phyloP scores from a whole-genome alignment of 306 rosid species.

The Trifolium dubium region DNA sequence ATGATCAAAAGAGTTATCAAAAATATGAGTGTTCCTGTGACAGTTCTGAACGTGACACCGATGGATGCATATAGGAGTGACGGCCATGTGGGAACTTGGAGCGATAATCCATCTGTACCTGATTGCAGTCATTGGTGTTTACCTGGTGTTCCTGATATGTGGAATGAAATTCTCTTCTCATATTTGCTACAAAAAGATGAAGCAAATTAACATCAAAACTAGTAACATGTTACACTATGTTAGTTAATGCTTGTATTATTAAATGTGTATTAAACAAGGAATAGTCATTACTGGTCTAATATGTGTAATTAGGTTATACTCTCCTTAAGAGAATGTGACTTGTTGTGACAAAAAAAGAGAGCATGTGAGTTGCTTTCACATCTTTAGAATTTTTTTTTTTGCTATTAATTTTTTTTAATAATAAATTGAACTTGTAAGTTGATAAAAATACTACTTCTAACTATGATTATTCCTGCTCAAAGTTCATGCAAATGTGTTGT shows the following conservation, averaged over 20 bases:
- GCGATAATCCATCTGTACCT: constrained; percentile 73
- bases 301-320: background rate
- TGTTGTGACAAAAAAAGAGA: background rate
- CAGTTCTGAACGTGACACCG: constrained; percentile 66
- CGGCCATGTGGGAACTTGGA: constrained; percentile 86
- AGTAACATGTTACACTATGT: constrained; percentile 7
- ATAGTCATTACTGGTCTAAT: background rate
- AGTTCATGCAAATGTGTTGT: background rate
- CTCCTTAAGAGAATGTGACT: background rate
- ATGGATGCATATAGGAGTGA: constrained; percentile 83
- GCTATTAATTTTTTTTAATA: background rate
- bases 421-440: background rate
- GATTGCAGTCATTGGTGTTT: constrained; percentile 99
- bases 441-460: background rate
- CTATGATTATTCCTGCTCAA: background rate
- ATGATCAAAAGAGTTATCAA: constrained; percentile 59
- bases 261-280: background rate
- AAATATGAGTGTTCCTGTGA: constrained; percentile 58
- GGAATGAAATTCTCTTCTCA: constrained; percentile 89
- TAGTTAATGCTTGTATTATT: constrained; percentile 9
- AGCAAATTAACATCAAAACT: constrained; percentile 29
- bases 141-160: constrained; percentile 97
- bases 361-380: background rate
- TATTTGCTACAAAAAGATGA: constrained; percentile 47
- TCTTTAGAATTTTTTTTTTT: background rate